Conservation (phyloP, 345 rosid species). For the Raphanus sativus region DNA sequence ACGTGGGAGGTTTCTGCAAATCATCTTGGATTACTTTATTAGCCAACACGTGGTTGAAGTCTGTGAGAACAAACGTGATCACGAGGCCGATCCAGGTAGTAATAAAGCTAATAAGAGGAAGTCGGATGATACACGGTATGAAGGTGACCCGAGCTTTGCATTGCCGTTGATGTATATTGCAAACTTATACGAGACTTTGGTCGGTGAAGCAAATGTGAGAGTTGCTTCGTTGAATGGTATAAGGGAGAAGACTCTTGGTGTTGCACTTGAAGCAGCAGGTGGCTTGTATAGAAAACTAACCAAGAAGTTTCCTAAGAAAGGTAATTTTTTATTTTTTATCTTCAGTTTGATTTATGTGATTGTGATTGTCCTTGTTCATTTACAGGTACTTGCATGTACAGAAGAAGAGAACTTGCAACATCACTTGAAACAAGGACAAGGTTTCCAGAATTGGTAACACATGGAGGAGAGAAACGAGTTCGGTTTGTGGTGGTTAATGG, state of each 20-base stretch:
- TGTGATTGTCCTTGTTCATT: not conserved
- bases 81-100: constrained; percentile 44
- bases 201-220: constrained; percentile 69
- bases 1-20: constrained; percentile 71
- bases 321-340: constrained; percentile 38
- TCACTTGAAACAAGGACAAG: constrained; percentile 86
- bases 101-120: constrained; percentile 67
- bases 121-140: constrained; percentile 62
- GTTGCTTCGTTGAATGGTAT: constrained; percentile 70
- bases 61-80: constrained; percentile 51
- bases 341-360: not conserved
- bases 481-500: constrained; percentile 96
- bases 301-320: constrained; percentile 89
- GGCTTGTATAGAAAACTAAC: constrained; percentile 85
- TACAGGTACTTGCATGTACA: constrained; percentile 68
- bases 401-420: constrained; percentile 94
- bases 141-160: constrained; percentile 75
- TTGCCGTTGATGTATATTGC: constrained; percentile 94
- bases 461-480: constrained; percentile 93
- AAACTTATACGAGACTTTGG: constrained; percentile 81
- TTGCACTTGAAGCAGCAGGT: constrained; percentile 95
- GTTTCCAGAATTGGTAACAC: constrained; percentile 94
- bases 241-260: constrained; percentile 82
- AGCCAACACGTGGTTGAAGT: constrained; percentile 60
- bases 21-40: constrained; percentile 76